Percentiles rank a stretch among this genome's conserved stretches.
Evolutionary conservation across 2,329 filamentous ascomycete genomes (phyloP).

Genomic region (Fusarium sp.): DNA sequence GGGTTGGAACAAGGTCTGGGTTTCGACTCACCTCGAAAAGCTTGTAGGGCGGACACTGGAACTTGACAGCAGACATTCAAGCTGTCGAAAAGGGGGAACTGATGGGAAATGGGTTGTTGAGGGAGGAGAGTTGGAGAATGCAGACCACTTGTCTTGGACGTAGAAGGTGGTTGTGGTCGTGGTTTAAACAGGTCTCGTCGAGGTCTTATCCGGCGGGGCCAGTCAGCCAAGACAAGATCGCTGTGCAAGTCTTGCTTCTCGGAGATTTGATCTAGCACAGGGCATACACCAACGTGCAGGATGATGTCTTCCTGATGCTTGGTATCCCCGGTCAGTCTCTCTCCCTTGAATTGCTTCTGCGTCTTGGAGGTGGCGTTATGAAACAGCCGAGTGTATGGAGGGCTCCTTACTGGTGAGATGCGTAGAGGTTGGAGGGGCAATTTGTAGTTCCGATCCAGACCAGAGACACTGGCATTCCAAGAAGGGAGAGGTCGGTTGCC

Average conservation of each 20-base stretch:
- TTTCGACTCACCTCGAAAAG: conserved; percentile 65
- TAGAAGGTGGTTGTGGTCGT: conserved; percentile 44
- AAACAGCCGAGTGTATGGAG: conserved; percentile 47
- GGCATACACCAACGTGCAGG: conserved; percentile 45
- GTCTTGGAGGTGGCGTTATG: conserved; percentile 47
- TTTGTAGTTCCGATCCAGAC: conserved; percentile 48
- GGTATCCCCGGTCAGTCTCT: conserved; percentile 45
- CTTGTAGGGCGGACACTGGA: conserved; percentile 64
- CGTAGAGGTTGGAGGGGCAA: conserved; percentile 47
- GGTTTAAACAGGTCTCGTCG: conserved; percentile 51
- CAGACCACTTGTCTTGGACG: conserved; percentile 51
- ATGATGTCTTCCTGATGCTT: conserved; percentile 46
- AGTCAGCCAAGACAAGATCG: conserved; percentile 44
- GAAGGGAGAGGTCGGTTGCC: conserved; percentile 44
- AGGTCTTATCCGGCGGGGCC: conserved; percentile 49
- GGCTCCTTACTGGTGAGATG: conserved; percentile 48
- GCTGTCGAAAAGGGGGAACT: conserved; percentile 50
- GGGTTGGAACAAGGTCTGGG: conserved; percentile 47
- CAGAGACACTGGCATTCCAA: conserved; percentile 52
- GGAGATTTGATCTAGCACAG: conserved; percentile 52
- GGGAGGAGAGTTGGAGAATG: conserved; percentile 47
- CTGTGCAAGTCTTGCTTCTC: conserved; percentile 45
- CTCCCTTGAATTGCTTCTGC: conserved; percentile 48
- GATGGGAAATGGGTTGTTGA: conserved; percentile 48
- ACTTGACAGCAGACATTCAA: conserved; percentile 67